Evolutionary conservation across 495 filamentous ascomycete species (phyloP).

Genomic region (Mytilinidion resinicola): DNA sequence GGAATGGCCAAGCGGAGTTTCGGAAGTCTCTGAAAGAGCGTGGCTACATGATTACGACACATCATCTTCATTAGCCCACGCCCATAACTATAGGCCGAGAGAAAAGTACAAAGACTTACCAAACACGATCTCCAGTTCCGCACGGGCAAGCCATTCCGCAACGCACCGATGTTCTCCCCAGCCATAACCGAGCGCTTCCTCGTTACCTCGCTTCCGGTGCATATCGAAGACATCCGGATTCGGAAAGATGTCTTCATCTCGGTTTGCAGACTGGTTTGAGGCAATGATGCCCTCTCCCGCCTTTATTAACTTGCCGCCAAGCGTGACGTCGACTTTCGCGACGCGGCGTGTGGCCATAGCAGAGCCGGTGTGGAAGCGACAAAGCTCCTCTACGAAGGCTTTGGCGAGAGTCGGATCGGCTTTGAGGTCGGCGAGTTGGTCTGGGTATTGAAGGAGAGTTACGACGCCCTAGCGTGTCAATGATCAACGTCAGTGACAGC

Average conservation of each 20-base stretch:
- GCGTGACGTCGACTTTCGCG: constrained; percentile 41
- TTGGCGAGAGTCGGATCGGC: constrained; percentile 30
- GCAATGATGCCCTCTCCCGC: constrained; percentile 43
- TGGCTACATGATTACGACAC: constrained; percentile 20
- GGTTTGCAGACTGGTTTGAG: constrained; percentile 43
- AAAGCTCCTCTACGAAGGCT: constrained; percentile 42
- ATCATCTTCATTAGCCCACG: background rate
- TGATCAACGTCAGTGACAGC: background rate
- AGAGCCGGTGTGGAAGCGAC: constrained; percentile 42
- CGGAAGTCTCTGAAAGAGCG: constrained; percentile 34
- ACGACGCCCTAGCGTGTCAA: constrained; percentile 32
- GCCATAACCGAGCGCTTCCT: constrained; percentile 41
- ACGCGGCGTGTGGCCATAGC: constrained; percentile 41
- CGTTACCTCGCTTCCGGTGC: constrained; percentile 33
- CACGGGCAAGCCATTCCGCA: constrained; percentile 39
- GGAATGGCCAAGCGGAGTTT: constrained; percentile 36
- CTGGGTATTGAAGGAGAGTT: constrained; percentile 37
- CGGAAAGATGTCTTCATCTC: constrained; percentile 42
- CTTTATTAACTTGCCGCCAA: constrained; percentile 38
- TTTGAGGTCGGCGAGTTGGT: constrained; percentile 37
- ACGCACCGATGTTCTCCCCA: constrained; percentile 43
- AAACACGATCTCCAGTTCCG: constrained; percentile 38
- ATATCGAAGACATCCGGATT: constrained; percentile 42
- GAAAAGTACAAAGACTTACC: constrained; percentile 26
- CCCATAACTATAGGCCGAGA: background rate